Evolutionary conservation across 208 protist species (phyloP).

Genomic region (Leishmania braziliensis): DNA sequence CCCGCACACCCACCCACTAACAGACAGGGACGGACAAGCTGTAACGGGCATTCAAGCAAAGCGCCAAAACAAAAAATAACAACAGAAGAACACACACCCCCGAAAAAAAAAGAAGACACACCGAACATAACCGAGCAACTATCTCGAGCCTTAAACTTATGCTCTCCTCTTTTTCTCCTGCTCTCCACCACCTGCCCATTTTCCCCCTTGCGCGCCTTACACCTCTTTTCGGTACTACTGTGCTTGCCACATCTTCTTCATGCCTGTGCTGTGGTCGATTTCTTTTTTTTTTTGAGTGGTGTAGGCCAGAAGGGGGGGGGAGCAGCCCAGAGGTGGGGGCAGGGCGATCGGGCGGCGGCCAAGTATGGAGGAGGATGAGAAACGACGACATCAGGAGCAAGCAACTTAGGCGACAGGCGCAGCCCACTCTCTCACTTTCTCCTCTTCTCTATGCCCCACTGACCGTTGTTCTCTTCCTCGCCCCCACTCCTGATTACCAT

Average conservation of each 20-base stretch:
- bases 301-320: not conserved
- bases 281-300: not conserved
- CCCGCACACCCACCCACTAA: not conserved
- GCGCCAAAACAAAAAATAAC: not conserved
- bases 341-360: not conserved
- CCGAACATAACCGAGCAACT: not conserved
- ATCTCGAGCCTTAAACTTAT: not conserved
- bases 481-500: not conserved
- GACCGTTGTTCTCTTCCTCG: not conserved
- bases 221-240: not conserved
- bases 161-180: not conserved
- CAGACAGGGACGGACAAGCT: not conserved
- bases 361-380: not conserved
- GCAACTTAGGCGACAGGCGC: not conserved
- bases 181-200: not conserved
- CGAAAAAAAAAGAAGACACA: not conserved
- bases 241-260: conserved; percentile 1
- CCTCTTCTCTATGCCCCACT: not conserved
- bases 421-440: not conserved
- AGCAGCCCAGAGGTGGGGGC: not conserved
- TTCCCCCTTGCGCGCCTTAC: not conserved
- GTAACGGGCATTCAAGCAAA: not conserved
- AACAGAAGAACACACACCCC: not conserved
- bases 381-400: not conserved
- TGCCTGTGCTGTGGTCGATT: not conserved